Evolutionary conservation across 768 basidiomycete species (phyloP), one percentile per base, ranked within the genome.

Genomic region (Amylocystis lapponica): DNA sequence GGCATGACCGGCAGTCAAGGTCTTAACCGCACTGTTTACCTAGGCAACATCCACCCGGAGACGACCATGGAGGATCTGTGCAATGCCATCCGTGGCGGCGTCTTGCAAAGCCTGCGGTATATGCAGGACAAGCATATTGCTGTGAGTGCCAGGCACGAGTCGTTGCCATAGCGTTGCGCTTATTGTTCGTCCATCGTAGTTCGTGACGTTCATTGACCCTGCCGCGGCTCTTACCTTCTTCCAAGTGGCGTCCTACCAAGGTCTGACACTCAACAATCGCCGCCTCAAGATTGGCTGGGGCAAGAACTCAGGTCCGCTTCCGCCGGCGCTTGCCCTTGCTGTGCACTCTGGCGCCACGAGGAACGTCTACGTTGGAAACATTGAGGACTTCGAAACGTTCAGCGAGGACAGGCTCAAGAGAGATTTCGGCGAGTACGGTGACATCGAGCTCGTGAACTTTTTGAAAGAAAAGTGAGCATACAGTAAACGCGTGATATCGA

Each of bases 281-380:
- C 81, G 93, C 21, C 77, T 98, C 49, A 98, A 97, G 72, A 81
- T 97, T 53, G 94, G 95, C 36, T 99, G 95, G 96, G 95, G 95
- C 45, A 98, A 95, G 76, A 88, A 88, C 58, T 83, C 90, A 13
- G 93, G 92, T 5, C 85, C 92, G 14, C 71, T 95, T 13, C 77
- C 83, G 14, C 86, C 93, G 13, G 77, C 82, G 2, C 73, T 96
- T 29, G 86, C 90, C 22, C 74, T 94, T 49, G 88, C 91, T 0
- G 88, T 99, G 2, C 89, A 94, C 60, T 76, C 82, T 0, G 96
- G 96, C 16, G 92, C 95, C 2, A 96, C 92, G 12, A 76, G 96
- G 45, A 99, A 98, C 59, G 94, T 99, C 38, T 99, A 97, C 65
- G 80, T 97, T 37, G 94, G 94, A 6, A 89, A 86, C 56, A 83